Conservation (phyloP, 768 basidiomycete species). For the Chalciporus sphaerocephalus region DNA sequence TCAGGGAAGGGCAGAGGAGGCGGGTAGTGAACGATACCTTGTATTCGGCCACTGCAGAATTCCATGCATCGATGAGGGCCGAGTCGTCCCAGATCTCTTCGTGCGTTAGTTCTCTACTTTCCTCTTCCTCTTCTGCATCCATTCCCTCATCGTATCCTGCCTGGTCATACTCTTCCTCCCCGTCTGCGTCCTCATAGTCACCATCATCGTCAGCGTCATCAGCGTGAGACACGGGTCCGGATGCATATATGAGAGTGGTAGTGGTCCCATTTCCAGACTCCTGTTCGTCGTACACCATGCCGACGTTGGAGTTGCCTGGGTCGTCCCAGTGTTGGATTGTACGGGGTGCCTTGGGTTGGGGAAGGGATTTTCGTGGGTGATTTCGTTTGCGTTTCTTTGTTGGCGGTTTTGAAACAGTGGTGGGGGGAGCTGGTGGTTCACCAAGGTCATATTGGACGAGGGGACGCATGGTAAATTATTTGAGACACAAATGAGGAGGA, state of each 20-base stretch:
- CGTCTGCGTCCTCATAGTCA: constrained; percentile 8
- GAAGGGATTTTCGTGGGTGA: constrained; percentile 4
- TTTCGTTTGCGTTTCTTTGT: constrained; percentile 49
- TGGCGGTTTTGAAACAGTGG: constrained; percentile 27
- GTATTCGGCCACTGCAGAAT: constrained; percentile 80
- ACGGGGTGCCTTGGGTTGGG: constrained; percentile 7
- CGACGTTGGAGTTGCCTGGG: constrained; percentile 23
- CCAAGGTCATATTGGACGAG: constrained; percentile 30
- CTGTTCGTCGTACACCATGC: constrained; percentile 33
- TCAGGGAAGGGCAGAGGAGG: neutral
- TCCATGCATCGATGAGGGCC: constrained; percentile 78
- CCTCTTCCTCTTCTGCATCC: constrained; percentile 38
- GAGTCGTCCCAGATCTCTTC: constrained; percentile 87
- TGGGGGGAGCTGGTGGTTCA: constrained; percentile 1
- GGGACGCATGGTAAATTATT: constrained; percentile 19
- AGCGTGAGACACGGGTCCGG: constrained; percentile 1
- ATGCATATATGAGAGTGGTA: neutral
- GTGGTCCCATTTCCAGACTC: neutral
- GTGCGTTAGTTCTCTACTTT: constrained; percentile 61
- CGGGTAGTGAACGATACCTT: constrained; percentile 36
- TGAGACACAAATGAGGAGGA: no score
- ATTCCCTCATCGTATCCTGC: constrained; percentile 20
- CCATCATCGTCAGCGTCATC: constrained; percentile 1
- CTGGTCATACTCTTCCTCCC: constrained; percentile 24
- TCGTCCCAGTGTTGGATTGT: constrained; percentile 45